Evolutionary conservation across 257 asterid species (phyloP).

Genomic region (Solanum bulbocastanum): DNA sequence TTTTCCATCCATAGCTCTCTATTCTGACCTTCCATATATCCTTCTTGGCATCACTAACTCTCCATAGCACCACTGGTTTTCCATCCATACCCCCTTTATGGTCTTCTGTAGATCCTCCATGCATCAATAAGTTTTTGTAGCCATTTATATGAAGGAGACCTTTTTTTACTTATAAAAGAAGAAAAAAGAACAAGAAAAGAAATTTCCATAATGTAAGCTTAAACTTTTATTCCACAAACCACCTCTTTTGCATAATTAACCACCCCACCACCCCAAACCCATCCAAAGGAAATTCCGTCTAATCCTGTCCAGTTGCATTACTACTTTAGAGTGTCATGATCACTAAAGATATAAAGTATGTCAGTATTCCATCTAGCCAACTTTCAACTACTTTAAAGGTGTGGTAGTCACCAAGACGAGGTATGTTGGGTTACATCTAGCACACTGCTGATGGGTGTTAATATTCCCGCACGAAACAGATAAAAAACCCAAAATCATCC

Average conservation of each 20-base stretch:
- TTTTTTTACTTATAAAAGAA: not conserved
- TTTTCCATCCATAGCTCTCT: not conserved
- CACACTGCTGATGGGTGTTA: not conserved
- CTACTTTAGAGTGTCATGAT: not conserved
- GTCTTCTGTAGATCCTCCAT: not conserved
- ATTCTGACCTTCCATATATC: not conserved
- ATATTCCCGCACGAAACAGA: not conserved
- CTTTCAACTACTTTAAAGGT: not conserved
- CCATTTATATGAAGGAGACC: not conserved
- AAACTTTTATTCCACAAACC: not conserved
- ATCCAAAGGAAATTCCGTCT: not conserved
- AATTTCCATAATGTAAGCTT: not conserved
- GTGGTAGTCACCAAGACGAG: not conserved
- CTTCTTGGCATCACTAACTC: not conserved
- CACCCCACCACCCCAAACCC: not conserved
- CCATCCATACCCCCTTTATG: not conserved
- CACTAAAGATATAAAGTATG: not conserved
- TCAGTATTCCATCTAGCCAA: not conserved
- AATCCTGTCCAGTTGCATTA: not conserved
- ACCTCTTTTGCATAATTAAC: too few relatives aligned
- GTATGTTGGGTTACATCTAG: not conserved
- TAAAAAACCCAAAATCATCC: not conserved
- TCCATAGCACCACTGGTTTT: not conserved
- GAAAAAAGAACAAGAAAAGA: not conserved
- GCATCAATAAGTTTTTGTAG: not conserved